Conservation (phyloP, 306 rosid species). For the Bauhinia variegata region DNA sequence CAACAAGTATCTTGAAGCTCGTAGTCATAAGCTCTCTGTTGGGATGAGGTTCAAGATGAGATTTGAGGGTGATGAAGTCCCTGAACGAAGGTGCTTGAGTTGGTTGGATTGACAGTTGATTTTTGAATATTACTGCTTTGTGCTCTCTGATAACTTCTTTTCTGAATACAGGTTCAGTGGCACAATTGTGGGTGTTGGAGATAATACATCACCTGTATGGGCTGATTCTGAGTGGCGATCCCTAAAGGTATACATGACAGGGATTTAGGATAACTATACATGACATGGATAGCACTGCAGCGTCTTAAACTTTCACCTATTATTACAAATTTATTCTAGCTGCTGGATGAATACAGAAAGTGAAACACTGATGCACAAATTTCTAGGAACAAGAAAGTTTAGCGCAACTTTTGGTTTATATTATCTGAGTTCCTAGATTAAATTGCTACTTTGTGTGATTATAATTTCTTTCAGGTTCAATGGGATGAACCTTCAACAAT, state of each 20-base stretch:
- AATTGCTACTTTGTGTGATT: no score
- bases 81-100: slow-evolving; percentile 82
- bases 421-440: not conserved
- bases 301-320: no score
- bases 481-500: slow-evolving; percentile 97
- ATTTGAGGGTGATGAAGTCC: slow-evolving; percentile 98
- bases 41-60: slow-evolving; percentile 99
- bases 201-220: slow-evolving; percentile 76
- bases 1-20: slow-evolving; percentile 94
- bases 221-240: slow-evolving; percentile 95
- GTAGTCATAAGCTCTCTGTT: slow-evolving; percentile 82
- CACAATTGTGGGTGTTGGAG: slow-evolving; percentile 95
- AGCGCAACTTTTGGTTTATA: slow-evolving; percentile 24
- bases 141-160: slow-evolving; percentile 20
- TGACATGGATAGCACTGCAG: no score
- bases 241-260: no score
- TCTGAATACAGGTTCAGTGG: slow-evolving; percentile 83
- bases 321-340: no score
- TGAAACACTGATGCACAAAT: slow-evolving; percentile 18
- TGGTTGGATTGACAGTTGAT: slow-evolving; percentile 28
- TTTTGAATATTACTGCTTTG: slow-evolving; percentile 17
- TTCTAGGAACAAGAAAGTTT: not conserved
- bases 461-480: slow-evolving; percentile 70
- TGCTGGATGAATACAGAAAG: not conserved
- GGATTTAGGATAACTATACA: no score